These are phyloP conservation scores for Malus sylvestris DNA, from an alignment of 306 rosid genomes.

Conservation along the genomic window DNA sequence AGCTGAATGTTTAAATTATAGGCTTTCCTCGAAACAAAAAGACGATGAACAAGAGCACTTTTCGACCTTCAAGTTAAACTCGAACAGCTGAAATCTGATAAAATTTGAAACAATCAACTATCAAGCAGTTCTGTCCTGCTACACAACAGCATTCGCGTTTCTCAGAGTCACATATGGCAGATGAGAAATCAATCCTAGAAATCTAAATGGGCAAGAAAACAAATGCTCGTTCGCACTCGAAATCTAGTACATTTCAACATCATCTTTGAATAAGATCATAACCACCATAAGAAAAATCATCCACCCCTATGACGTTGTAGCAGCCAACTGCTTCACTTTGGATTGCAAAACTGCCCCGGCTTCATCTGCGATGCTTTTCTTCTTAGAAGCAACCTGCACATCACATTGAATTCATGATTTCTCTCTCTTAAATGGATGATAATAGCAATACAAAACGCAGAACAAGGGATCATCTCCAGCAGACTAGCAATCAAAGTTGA, in stretches of 20 bases:
- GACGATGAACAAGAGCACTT: neutral
- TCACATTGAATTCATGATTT: constrained; percentile 8
- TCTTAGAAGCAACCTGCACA: constrained; percentile 79
- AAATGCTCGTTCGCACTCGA: neutral
- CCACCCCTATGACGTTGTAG: constrained; percentile 20
- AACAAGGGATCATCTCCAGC: neutral
- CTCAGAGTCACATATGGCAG: neutral
- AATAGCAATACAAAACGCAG: neutral
- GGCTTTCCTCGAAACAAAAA: neutral
- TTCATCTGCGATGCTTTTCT: constrained; percentile 70
- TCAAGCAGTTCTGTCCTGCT: neutral
- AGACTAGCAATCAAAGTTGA: neutral
- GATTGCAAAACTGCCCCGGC: constrained; percentile 61
- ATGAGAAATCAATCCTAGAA: neutral
- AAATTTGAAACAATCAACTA: neutral
- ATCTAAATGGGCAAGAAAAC: neutral
- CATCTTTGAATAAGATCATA: neutral
- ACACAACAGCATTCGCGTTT: neutral
- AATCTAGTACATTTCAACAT: neutral
- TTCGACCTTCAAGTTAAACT: neutral
- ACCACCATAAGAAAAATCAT: neutral
- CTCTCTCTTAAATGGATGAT: neutral
- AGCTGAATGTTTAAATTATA: neutral
- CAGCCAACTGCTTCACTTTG: constrained; percentile 67
- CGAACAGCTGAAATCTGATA: neutral